Evolutionary conservation across 2,329 filamentous ascomycete species (phyloP), one percentile per base, ranked within the genome.

Genomic region (Colletotrichum cordylinicola): DNA sequence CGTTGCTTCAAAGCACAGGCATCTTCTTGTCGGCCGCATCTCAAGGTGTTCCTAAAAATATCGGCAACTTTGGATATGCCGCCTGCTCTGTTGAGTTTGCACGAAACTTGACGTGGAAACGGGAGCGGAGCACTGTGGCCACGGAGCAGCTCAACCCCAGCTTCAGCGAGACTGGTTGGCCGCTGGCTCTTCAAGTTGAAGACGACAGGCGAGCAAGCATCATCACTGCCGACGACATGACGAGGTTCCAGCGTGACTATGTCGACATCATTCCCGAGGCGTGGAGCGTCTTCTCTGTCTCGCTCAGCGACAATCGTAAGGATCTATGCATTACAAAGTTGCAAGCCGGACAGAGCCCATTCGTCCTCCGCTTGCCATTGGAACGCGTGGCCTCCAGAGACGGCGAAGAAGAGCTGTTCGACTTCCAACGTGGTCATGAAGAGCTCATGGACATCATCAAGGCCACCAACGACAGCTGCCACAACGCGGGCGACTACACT

Each of bases 301-400:
- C 94, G 0, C 85, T 99, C 18, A 97, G 94, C 81, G 94, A 98
- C 69, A 93, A 93, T 79, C 91, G 90, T 52, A 94, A 95, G 70
- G 97, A 98, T 81, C 90, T 99, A 6, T 96, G 95, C 79, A 93
- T 98, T 77, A 96, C 95, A n/a, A 95, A 95, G 80, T 92, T 98
- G 39, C 93, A 95, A 77, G 89, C 92, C 12, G 92, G 92, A 2
- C 91, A 94, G 67, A 92, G 91, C 31, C 97, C 97, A 0, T 98
- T 99, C 81, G 92, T 98, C 68, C 88, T 99, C 67, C 93, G 96
- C 8, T 88, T 99, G 27, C 97, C 97, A 0, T 90, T 99, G 29
- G 93, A 94, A 79, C 90, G 96, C 56, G 95, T 96, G 70, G 95
- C 93, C 78, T 94, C 93, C 0, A 93, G 96, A 27, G 95, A 97